Conservation (phyloP, 2,329 filamentous ascomycete genomes). For the Colletotrichum noveboracense region DNA sequence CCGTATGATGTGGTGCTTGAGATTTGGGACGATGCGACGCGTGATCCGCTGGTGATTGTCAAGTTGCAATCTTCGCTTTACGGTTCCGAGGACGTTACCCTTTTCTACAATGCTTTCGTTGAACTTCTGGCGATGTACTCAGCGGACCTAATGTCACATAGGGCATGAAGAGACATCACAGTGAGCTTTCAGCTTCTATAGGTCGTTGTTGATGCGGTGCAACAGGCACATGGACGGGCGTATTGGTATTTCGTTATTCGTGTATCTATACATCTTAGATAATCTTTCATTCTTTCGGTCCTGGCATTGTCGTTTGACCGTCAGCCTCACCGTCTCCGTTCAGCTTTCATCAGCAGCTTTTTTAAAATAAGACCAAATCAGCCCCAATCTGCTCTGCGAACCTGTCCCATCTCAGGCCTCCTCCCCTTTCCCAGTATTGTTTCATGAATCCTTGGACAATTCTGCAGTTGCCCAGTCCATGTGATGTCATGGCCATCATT, state of each 20-base stretch:
- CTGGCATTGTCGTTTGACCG: not conserved
- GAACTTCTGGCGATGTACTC: not conserved
- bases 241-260: not conserved
- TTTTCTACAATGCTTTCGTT: not conserved
- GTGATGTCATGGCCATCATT: not conserved
- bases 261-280: not conserved
- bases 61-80: not conserved
- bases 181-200: not conserved
- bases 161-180: not conserved
- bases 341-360: not conserved
- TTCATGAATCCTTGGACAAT: not conserved
- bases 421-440: not conserved
- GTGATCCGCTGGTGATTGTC: not conserved
- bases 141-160: not conserved
- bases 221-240: not conserved
- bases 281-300: rapidly evolving
- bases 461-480: not conserved
- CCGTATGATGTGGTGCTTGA: slow-evolving; percentile 5
- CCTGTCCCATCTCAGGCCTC: not conserved
- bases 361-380: not conserved
- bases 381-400: not conserved
- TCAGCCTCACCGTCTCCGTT: not conserved
- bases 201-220: not conserved
- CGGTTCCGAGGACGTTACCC: not conserved
- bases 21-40: not conserved